Percentiles rank a stretch among this genome's conserved stretches.
phyloP scores from a whole-genome alignment of 352 stramenopile genomes.

The Globisporangium perplexum region DNA sequence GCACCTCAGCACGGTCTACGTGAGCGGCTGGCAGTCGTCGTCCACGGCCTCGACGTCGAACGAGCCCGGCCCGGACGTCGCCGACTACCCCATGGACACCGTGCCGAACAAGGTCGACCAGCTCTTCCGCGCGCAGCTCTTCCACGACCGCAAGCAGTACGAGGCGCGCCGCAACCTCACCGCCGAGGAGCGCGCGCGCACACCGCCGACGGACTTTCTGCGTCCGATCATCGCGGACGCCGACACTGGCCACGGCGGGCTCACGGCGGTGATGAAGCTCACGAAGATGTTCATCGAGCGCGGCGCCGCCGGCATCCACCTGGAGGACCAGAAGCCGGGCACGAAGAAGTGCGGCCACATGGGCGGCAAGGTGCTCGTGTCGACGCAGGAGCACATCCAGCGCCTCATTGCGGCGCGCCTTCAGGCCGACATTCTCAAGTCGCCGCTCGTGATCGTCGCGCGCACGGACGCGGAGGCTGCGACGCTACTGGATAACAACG shows the following conservation, averaged over 20 bases:
- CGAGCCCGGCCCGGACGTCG: slow-evolving; percentile 95
- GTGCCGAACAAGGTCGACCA: slow-evolving; percentile 98
- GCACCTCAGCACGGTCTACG: slow-evolving; percentile 95
- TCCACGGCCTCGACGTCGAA: slow-evolving; percentile 94
- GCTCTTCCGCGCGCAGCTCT: slow-evolving; percentile 95
- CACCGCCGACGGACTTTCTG: slow-evolving; percentile 92
- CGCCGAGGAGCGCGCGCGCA: slow-evolving; percentile 67
- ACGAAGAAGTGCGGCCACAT: slow-evolving; percentile 99
- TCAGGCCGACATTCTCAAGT: slow-evolving; percentile 95
- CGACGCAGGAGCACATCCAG: slow-evolving; percentile 96
- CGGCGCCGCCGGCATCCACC: slow-evolving; percentile 96
- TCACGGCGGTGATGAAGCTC: slow-evolving; percentile 98
- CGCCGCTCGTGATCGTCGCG: slow-evolving; percentile 93
- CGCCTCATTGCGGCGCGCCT: slow-evolving; percentile 94
- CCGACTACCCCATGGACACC: slow-evolving; percentile 98
- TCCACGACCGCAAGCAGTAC: slow-evolving; percentile 97
- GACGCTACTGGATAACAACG: slow-evolving; percentile 97
- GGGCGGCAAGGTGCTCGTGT: slow-evolving; percentile 97
- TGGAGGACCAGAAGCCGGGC: slow-evolving; percentile 98
- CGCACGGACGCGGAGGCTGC: slow-evolving; percentile 97
- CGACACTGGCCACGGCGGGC: slow-evolving; percentile 95
- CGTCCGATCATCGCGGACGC: slow-evolving; percentile 96
- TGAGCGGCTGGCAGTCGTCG: slow-evolving; percentile 97
- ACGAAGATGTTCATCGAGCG: slow-evolving; percentile 98
- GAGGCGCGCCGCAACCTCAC: slow-evolving; percentile 88